Evolutionary conservation across 179 eudicot genomes (phyloP), one percentile per base, ranked within the genome.

Genomic region (Sideroxylon spinosum): DNA sequence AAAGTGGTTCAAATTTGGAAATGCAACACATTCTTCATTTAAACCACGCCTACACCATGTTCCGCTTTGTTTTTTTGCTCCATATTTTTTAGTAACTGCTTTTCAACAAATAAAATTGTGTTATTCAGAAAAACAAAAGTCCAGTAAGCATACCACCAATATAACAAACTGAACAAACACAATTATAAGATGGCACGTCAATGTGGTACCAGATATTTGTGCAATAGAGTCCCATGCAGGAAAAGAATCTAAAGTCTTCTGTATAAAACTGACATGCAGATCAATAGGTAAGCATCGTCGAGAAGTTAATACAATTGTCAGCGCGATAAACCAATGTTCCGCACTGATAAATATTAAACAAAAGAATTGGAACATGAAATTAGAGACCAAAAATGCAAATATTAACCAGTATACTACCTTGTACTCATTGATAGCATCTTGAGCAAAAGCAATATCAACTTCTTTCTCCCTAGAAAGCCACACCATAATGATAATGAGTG

Each of bases 391-490:
- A 37, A 76, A 63, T 50, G 61, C 57, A 66, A 62, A 75, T 16
- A 57, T 19, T 23, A 76, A 64, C 7, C 19, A 52, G 14, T 75
- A 6, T 7, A 46, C 53, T 82, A 95, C 99, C 98, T 89, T 94
- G 85, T 76, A 89, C 80, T 95, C 99, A 62, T 91, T 89, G 61
- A 95, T 92, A 80, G 91, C 91, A 78, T 90, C 92, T 89, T 87
- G 92, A 61, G 98, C 99, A 86, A 91, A 91, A 49, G 88, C 83
- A 82, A 96, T 94, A 79, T 90, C 93, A 76, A 75, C 85, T 78
- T 90, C 97, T 80, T 90, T 96, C 88, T 96, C 99, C 99, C 99
- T 96, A 84, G 68, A 78, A 80, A 56, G 78, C 63, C 37, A 74
- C 28, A 71, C 3, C 48, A 76, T 25, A 71, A 75, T 10, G 19